Evolutionary conservation across 495 filamentous ascomycete species (phyloP), one percentile per base, ranked within the genome.

Genomic region (Pyrenopolyporus hunteri): DNA sequence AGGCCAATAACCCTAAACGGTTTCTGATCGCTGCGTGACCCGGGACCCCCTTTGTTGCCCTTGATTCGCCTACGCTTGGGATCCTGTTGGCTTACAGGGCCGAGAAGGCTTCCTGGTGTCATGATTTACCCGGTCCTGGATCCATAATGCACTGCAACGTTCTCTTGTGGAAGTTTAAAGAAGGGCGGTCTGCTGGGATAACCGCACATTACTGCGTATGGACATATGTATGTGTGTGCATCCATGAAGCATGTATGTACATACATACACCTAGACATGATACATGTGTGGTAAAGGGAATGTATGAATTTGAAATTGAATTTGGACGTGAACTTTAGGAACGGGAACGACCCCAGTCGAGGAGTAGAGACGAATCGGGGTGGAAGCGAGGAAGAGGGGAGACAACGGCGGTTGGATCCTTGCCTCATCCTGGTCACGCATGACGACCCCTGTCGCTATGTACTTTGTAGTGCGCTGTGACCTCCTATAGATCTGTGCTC

Each of bases 41-140:
- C 57, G 32, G 56, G 53, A 29, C 35, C 25, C 28, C 54, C 35
- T 60, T 51, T 59, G 32, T 51, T 51, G 8, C 44, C 51, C 63
- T 50, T 56, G 51, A 51, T 39, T 65, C 17, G 19, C 17, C 43
- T 54, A 43, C 28, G 13, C 43, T 33, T 20, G 54, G 48, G 43
- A 33, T 57, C 55, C 26, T 49, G 55, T 40, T 42, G 43, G 48
- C 43, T 40, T 35, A 20, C 36, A 45, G 39, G 31, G 22, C 39
- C 45, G 50, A 56, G 56, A 56, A 32, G 57, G 31, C 22, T 25
- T 36, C 22, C 50, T 60, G 52, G 63, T 60, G 49, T 49, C 53
- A 60, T 44, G 47, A 66, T 66, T 66, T 60, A 66, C 39, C 63
- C 63, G 63, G 52, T 10, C 50, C 51, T 60, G 63, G 50, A 66